Evolutionary conservation across 495 filamentous ascomycete species (phyloP), one percentile per base, ranked within the genome.

Genomic region (Lineolata rhizophorae): DNA sequence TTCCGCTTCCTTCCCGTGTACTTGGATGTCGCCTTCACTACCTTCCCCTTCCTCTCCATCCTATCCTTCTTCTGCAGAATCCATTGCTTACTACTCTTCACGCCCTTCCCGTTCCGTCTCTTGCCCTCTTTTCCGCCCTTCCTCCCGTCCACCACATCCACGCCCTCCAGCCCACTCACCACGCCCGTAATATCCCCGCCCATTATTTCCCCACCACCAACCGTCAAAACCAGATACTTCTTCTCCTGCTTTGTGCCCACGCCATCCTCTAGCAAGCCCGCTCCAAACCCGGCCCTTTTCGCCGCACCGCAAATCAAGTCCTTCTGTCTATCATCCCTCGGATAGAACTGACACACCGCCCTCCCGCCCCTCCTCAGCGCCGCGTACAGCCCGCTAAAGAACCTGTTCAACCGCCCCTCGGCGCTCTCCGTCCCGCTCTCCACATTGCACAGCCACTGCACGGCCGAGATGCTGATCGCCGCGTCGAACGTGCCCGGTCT

Each of bases 361-460:
- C 79, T 66, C 15, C 84, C 87, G 6, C 87, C 87, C 3, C 90
- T 62, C 35, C 73, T 65, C 34, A 97, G 52, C 50, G 69, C 73
- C 14, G 76, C 69, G 52, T 93, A 95, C 4, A 97, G 56, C n/a
- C 79, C 79, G 36, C 80, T 74, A 44, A 97, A 97, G 41, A 97
- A 97, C 19, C 87, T 62, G 18, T 63, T 57, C 28, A 97, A 47
- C 11, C 90, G 61, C 5, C 75, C 75, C 17, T 73, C 61, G 0
- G 81, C 67, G 6, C 65, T 74, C 5, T 85, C 83, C 12, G 90
- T 79, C 43, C 67, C 75, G 32, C 66, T 72, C 47, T 94, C 90
- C 12, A 83, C 87, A 55, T 93, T 94, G 52, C 87, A 97, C 3
- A 97, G 62, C 87, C 87, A 97, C 50, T 97, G 87, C 18, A 97